phyloP scores from a whole-genome alignment of 495 filamentous ascomycete species.

The Neurospora sp. region DNA sequence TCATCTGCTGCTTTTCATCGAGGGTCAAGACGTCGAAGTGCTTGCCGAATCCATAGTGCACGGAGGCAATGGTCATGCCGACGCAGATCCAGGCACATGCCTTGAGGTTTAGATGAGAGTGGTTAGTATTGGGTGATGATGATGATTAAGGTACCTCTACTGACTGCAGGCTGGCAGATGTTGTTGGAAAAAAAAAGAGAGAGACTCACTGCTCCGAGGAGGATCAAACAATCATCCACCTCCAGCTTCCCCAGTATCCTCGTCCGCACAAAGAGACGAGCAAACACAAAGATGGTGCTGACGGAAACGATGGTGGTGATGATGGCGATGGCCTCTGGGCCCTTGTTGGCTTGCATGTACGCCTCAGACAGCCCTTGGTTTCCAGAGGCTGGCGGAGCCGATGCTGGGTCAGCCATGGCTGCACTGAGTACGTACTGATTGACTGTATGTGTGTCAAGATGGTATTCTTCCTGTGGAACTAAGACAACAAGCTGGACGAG shows the following conservation, averaged over 20 bases:
- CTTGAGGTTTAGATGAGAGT: background rate
- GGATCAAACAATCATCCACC: slow-evolving; percentile 16
- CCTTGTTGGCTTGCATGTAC: slow-evolving; percentile 4
- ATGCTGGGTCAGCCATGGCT: background rate
- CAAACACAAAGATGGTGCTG: slow-evolving; percentile 16
- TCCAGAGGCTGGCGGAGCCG: background rate
- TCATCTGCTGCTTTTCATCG: background rate
- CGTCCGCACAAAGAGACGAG: slow-evolving; percentile 16
- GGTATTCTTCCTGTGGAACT: background rate
- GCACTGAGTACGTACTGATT: background rate
- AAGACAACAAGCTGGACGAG: background rate
- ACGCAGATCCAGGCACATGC: background rate
- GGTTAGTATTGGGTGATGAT: background rate
- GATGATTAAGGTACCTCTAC: background rate
- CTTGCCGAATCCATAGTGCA: slow-evolving; percentile 10
- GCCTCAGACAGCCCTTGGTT: background rate
- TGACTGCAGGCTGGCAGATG: background rate
- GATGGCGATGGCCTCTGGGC: slow-evolving; percentile 7
- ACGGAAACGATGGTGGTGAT: slow-evolving; percentile 8
- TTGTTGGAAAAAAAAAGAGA: background rate
- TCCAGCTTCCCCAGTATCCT: slow-evolving; percentile 12
- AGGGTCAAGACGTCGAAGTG: slow-evolving; percentile 2
- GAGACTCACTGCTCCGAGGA: slow-evolving; percentile 8
- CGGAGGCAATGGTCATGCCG: background rate
- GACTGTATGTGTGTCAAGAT: background rate